Base-by-base conservation (phyloP, 768 basidiomycete genomes). In the Rhodosporidiobolus sp. region DNA sequence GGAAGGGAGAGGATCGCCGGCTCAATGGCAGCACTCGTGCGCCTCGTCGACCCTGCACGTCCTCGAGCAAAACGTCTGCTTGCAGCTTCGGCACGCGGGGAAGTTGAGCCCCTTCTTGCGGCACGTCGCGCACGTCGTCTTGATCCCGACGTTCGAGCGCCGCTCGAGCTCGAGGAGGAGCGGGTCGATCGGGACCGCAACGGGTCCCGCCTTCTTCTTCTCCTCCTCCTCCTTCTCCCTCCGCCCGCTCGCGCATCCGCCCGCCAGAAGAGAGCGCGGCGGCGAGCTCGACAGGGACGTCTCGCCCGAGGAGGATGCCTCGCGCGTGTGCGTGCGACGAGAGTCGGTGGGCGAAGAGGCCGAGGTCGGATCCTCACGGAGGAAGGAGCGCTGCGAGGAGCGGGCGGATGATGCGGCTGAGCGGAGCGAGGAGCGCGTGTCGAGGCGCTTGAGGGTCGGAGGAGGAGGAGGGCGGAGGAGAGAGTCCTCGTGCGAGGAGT, bases 81-180 rank as follows among this genome's bases (percentile, higher is more conserved):
- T 22, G 38, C 75, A 71, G 24, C n/a, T 64, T 34, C 60, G 24
- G 59, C 76, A 76, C 28, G 63, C 63, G 0, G 76, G 76, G 61
- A 59, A 77, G 57, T 78, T 77, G 20, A 71, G 43, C 9, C 76
- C 76, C 46, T 65, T 57, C 49, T 71, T 75, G 34, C 67, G 66
- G 52, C 77, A 78, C 22, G 64, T 57, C 9, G 62, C 61, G 63
- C 77, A 78, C 14, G 49, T 57, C 24, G 73, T 75, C 65, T 72
- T 61, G 34, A 74, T 69, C 22, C 76, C 76, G 22, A 78, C 66
- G 24, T 63, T 48, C 20, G 60, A 64, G 28, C 61, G 46, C 1
- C 65, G 58, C 55, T 78, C 77, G 58, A 78, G 72, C 14, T 75
- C 77, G 48, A 72, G 67, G 16, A 78, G 50, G 32, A 78, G 65